phyloP scores from a whole-genome alignment of 129 eudicot genomes.

The Chrysanthemum seticuspe region DNA sequence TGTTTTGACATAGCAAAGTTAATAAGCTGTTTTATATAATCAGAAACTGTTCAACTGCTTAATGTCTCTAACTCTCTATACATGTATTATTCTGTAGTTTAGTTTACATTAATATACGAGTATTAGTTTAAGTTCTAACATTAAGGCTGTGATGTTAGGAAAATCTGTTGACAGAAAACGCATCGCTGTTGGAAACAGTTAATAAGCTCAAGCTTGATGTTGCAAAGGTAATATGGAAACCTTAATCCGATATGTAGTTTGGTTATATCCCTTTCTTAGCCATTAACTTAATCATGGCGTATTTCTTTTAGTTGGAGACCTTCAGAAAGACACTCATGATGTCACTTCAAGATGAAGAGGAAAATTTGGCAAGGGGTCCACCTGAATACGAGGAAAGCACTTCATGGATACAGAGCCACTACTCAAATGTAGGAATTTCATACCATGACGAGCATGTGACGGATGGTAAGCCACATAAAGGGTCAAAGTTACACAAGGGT shows the following conservation, averaged over 20 bases:
- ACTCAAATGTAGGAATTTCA: constrained; percentile 48
- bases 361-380: constrained; percentile 48
- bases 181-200: constrained; percentile 52
- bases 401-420: constrained; percentile 53
- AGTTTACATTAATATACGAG: too few species aligned
- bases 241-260: constrained; percentile 7
- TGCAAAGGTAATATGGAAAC: constrained; percentile 55
- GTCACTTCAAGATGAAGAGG: constrained; percentile 93
- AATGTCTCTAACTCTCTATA: background rate
- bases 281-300: constrained; percentile 20
- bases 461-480: constrained; percentile 48
- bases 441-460: constrained; percentile 43
- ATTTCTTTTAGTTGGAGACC: constrained; percentile 73
- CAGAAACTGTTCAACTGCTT: background rate
- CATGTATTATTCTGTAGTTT: too few species aligned
- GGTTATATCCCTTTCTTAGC: background rate
- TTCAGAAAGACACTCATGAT: constrained; percentile 88
- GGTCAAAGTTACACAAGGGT: too few species aligned
- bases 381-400: constrained; percentile 50
- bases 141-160: constrained; percentile 47
- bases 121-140: background rate
- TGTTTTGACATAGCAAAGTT: too few species aligned
- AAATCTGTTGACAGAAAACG: constrained; percentile 66
- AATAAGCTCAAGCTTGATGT: constrained; percentile 93
- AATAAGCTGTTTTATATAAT: background rate